phyloP scores from a whole-genome alignment of 495 filamentous ascomycete species.

The Hapsidospora chrysogenum region DNA sequence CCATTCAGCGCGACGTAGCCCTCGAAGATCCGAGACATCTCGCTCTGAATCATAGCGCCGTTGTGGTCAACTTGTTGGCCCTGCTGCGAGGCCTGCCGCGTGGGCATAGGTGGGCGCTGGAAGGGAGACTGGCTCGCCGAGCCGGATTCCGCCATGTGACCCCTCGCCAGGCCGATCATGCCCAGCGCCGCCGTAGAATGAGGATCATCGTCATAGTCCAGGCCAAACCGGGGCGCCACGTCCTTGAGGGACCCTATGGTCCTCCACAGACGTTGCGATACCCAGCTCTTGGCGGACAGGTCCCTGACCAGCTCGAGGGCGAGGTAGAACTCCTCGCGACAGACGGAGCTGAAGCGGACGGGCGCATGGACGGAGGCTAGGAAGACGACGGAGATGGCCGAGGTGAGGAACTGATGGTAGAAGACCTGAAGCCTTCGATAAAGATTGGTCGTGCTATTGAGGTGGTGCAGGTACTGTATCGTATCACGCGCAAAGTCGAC shows the following conservation, averaged over 20 bases:
- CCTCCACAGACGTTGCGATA: conserved; percentile 67
- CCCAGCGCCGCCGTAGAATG: conserved; percentile 13
- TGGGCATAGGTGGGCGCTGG: not conserved
- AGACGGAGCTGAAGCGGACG: conserved; percentile 51
- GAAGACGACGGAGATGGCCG: conserved; percentile 66
- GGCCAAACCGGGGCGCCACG: conserved; percentile 61
- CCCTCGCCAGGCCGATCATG: conserved; percentile 15
- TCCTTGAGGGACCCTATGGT: conserved; percentile 66
- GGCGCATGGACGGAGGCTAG: conserved; percentile 73
- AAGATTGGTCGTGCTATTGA: conserved; percentile 67
- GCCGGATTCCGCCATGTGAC: conserved; percentile 4
- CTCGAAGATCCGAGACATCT: conserved; percentile 30
- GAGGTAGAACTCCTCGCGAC: conserved; percentile 76
- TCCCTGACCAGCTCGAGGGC: conserved; percentile 69
- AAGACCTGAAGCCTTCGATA: conserved; percentile 66
- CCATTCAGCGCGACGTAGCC: conserved; percentile 15
- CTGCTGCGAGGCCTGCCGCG: not conserved
- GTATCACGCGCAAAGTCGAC: conserved; percentile 70
- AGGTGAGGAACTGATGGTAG: conserved; percentile 78
- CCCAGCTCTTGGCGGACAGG: conserved; percentile 61
- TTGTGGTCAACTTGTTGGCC: conserved; percentile 9
- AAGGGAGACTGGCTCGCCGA: conserved; percentile 2
- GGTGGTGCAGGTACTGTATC: conserved; percentile 51
- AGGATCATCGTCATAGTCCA: conserved; percentile 28
- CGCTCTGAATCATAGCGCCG: conserved; percentile 22